Percentiles rank a stretch among this genome's conserved stretches.
phyloP scores from a whole-genome alignment of 2,329 filamentous ascomycete genomes.

The Hymenoscyphus infarciens region DNA sequence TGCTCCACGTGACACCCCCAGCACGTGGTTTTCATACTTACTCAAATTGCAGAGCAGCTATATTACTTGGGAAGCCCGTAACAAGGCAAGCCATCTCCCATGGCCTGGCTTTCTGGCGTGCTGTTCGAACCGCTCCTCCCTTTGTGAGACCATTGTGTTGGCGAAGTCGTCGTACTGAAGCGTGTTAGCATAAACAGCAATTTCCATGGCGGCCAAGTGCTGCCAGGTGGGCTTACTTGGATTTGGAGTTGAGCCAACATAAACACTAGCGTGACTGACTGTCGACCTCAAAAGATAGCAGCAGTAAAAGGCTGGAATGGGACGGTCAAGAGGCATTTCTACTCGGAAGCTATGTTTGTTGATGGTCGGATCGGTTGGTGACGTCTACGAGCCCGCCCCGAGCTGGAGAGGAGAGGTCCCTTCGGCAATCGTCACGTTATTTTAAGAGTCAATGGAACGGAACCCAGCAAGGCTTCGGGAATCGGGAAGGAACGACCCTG shows the following conservation, averaged over 20 bases:
- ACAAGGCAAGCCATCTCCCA: constrained; percentile 91
- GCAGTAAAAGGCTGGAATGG: constrained; percentile 84
- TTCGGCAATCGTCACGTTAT: constrained; percentile 8
- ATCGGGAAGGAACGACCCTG: background rate
- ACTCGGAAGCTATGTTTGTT: background rate
- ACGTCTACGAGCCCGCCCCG: background rate
- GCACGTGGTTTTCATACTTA: constrained; percentile 43
- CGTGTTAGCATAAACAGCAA: constrained; percentile 15
- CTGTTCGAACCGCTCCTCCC: constrained; percentile 78
- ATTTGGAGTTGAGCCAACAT: constrained; percentile 90
- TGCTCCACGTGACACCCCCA: background rate
- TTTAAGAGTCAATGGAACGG: constrained; percentile 4
- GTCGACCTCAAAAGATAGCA: constrained; percentile 90
- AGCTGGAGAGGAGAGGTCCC: too few species aligned
- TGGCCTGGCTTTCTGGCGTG: constrained; percentile 63
- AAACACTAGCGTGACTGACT: constrained; percentile 64
- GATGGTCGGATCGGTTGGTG: constrained; percentile 8
- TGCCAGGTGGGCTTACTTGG: too few species aligned
- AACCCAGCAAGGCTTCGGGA: background rate
- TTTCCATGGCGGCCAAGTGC: constrained; percentile 9
- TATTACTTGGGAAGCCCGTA: constrained; percentile 81
- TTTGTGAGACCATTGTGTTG: constrained; percentile 86
- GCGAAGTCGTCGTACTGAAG: constrained; percentile 64
- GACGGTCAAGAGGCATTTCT: constrained; percentile 38
- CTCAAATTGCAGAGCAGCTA: constrained; percentile 93